Base-by-base conservation (phyloP, 768 basidiomycete genomes). In the Neoboletus magnificus region DNA sequence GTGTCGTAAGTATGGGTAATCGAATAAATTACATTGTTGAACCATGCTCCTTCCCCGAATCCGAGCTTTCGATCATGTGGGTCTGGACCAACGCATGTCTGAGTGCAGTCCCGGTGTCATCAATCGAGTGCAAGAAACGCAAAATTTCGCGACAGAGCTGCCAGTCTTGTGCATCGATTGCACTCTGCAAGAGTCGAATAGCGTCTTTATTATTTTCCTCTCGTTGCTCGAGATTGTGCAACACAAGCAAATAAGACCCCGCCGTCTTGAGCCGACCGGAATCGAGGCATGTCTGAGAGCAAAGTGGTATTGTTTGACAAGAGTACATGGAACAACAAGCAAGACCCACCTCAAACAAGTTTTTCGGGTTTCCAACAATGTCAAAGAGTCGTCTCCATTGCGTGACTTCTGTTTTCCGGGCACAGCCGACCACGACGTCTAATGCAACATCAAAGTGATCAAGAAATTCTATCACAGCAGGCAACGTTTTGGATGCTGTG, bases 371-470 rank as follows among this genome's bases (percentile, higher is more conserved):
- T 8, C 97, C 97, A 3, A 96, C 94, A 33, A 91, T 80, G 52
- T 85, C 84, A 69, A 99, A 99, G 39, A 99, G 74, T 52, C 87
- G 82, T 44, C 82, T 81, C 97, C 97, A 99, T 48, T 89, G 74
- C 5, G 91, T 87, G 67, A 95, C 82, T 72, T 99, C 97, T 7
- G 93, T 98, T 76, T 99, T 99, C 50, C 97, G 79, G 20, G 97
- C 96, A 64, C 96, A 98, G 6, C 91, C 87, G 11, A 98, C 95
- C 13, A 98, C 91, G 8, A 98, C 94, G 55, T 98, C 93, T 53
- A 98, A 73, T 7, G 89, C 82, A 50, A 83, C 89, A 57, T 95
- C 91, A 66, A 98, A 98, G 67, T 98, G 85, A 65, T 99, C 97
- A 60, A 99, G 74, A 65, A 99, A 98, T 59, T 93, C 90, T 58